Conservation (phyloP, 2,329 filamentous ascomycete genomes). For the Cercospora sp. region DNA sequence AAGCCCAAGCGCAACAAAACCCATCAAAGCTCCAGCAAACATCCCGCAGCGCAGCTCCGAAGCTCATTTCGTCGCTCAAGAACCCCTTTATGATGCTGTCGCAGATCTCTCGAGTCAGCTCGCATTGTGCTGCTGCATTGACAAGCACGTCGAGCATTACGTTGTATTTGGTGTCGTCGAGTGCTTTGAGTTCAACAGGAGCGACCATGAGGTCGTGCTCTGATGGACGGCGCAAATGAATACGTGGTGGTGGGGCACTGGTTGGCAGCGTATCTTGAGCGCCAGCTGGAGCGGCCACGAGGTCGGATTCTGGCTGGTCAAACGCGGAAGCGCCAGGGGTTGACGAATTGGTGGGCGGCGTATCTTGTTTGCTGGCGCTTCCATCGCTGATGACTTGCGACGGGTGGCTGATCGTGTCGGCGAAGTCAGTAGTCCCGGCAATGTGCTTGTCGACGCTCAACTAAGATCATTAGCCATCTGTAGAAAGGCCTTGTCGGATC, state of each 20-base stretch:
- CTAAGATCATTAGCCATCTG: neutral
- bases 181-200: neutral
- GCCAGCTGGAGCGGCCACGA: neutral
- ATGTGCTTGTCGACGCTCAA: neutral
- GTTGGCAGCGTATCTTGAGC: neutral
- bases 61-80: neutral
- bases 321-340: neutral
- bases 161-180: neutral
- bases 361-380: neutral
- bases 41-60: neutral
- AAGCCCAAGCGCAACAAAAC: neutral
- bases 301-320: neutral
- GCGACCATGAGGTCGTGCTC: conserved; percentile 1
- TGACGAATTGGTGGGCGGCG: neutral
- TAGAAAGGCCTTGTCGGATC: neutral
- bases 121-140: neutral
- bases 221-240: neutral
- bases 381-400: neutral
- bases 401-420: neutral
- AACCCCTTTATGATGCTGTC: conserved; percentile 7
- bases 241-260: neutral
- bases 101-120: conserved; percentile 1
- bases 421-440: neutral
- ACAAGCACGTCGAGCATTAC: conserved; percentile 9
- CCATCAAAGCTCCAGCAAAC: conserved; percentile 4